Evolutionary conservation across 2,329 filamentous ascomycete species (phyloP).

Genomic region (Sclerotinia subarctica): DNA sequence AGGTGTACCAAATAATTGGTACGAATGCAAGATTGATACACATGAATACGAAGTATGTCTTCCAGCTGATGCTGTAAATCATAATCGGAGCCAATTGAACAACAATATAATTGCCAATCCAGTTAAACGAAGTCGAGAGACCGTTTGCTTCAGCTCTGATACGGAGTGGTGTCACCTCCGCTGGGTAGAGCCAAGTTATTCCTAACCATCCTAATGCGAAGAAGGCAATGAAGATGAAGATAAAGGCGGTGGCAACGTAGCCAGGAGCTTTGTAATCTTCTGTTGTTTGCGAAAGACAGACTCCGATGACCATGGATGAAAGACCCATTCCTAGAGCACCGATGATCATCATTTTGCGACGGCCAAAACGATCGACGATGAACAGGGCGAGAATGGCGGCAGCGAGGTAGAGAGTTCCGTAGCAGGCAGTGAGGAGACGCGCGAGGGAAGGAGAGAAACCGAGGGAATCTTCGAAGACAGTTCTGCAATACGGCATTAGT

Average conservation of each 20-base stretch:
- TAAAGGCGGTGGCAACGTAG: constrained; percentile 35
- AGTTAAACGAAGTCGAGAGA: constrained; percentile 43
- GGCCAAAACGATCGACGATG: constrained; percentile 51
- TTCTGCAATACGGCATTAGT: constrained; percentile 26
- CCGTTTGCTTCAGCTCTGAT: constrained; percentile 58
- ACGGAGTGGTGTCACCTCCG: constrained; percentile 52
- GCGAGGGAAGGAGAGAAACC: constrained; percentile 52
- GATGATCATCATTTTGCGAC: constrained; percentile 48
- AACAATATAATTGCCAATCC: constrained; percentile 62
- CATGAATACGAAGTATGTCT: constrained; percentile 39
- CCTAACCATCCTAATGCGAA: constrained; percentile 52
- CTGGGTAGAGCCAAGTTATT: constrained; percentile 54
- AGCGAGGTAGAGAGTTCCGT: constrained; percentile 52
- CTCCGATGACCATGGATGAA: constrained; percentile 56
- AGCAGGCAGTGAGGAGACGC: constrained; percentile 36
- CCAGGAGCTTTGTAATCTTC: constrained; percentile 41
- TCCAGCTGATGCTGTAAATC: constrained; percentile 33
- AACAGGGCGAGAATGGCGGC: constrained; percentile 63
- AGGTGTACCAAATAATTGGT: constrained; percentile 14
- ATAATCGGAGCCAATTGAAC: constrained; percentile 48
- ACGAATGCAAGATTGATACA: constrained; percentile 17
- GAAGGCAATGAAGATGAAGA: constrained; percentile 53
- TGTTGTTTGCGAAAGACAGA: constrained; percentile 47
- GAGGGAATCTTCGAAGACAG: constrained; percentile 60
- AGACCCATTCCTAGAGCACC: constrained; percentile 54